Conservation (phyloP, 108 stramenopile species). For the Fistulifera solaris region DNA sequence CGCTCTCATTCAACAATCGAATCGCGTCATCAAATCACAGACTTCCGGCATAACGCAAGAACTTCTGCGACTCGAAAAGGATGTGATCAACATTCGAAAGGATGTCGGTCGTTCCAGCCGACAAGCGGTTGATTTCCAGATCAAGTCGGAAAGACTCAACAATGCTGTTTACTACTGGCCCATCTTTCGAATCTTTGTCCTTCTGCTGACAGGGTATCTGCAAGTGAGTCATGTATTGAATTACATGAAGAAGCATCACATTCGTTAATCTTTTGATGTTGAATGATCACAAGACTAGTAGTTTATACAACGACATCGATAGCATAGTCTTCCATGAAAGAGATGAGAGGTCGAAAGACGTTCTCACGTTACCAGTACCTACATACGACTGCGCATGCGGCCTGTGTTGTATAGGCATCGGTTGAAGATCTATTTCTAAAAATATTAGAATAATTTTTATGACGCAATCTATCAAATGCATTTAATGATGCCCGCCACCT, state of each 20-base stretch:
- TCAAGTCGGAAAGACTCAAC: background rate
- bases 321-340: too few species aligned
- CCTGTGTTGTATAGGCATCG: too few species aligned
- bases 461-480: too few species aligned
- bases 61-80: slow-evolving; percentile 2
- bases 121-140: slow-evolving; percentile 2
- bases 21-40: background rate
- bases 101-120: background rate
- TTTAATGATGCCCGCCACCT: too few species aligned
- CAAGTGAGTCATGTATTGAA: slow-evolving; percentile 4
- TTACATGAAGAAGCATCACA: slow-evolving; percentile 10
- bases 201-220: background rate
- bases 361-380: background rate
- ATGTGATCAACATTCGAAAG: background rate
- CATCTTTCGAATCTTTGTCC: slow-evolving; percentile 10
- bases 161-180: slow-evolving; percentile 10
- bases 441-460: too few species aligned
- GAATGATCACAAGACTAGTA: background rate
- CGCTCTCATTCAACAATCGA: background rate
- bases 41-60: slow-evolving; percentile 5
- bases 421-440: background rate
- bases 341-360: background rate
- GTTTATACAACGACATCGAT: too few species aligned
- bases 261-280: slow-evolving; percentile 2
- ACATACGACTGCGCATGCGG: background rate